Percentiles rank a stretch among this genome's conserved stretches.
These are phyloP conservation scores for Helianthus tuberosus DNA, from an alignment of 129 eudicot genomes.

Conservation along the genomic window DNA sequence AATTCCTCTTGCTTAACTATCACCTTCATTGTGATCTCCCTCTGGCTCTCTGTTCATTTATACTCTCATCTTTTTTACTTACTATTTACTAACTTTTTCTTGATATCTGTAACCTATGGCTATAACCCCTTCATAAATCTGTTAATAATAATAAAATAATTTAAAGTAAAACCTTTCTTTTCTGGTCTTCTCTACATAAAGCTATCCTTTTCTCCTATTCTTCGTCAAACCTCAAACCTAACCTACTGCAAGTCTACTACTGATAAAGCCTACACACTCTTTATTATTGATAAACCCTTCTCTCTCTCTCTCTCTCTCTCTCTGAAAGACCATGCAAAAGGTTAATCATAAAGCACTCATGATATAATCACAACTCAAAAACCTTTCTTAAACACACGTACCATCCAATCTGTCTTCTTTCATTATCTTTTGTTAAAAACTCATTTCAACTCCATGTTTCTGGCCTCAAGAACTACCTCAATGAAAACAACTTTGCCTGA, in stretches of 20 bases:
- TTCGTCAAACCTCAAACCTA: slow-evolving; percentile 46
- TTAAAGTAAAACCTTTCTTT: slow-evolving; percentile 15
- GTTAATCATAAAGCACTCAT: slow-evolving; percentile 83
- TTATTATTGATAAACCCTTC: slow-evolving; percentile 31
- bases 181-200: slow-evolving; percentile 31
- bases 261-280: slow-evolving; percentile 33
- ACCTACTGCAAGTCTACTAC: slow-evolving; percentile 27
- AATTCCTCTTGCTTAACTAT: slow-evolving; percentile 18
- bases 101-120: slow-evolving; percentile 32
- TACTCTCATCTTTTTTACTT: slow-evolving; percentile 6
- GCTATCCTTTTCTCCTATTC: slow-evolving; percentile 30
- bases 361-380: slow-evolving; percentile 45
- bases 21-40: slow-evolving; percentile 33
- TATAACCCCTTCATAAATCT: slow-evolving; percentile 9
- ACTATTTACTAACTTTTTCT: slow-evolving; percentile 43
- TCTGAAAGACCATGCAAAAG: slow-evolving; percentile 34
- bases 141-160: slow-evolving; percentile 6
- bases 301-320: not conserved
- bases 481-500: slow-evolving; percentile 53
- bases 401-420: slow-evolving; percentile 18
- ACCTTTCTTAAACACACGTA: slow-evolving; percentile 13
- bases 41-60: slow-evolving; percentile 24
- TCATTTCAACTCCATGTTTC: slow-evolving; percentile 8
- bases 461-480: slow-evolving; percentile 21
- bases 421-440: not conserved